These are phyloP conservation scores for Pythium utonaiense DNA, from an alignment of 352 stramenopile species.

Conservation along the genomic window DNA sequence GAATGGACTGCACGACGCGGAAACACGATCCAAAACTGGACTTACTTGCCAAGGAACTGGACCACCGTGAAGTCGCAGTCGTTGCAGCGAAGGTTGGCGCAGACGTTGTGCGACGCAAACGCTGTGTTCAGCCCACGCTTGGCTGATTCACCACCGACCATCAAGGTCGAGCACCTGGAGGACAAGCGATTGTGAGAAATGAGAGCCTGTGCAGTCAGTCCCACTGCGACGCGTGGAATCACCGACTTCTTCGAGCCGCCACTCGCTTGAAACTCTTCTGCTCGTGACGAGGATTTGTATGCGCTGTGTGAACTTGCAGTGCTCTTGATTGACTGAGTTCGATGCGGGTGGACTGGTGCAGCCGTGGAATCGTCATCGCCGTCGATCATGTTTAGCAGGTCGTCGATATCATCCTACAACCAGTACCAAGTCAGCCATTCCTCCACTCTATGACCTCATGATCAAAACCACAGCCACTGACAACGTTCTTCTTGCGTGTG, in stretches of 20 bases:
- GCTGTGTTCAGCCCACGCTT: constrained; percentile 61
- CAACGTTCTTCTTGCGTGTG: constrained; percentile 14
- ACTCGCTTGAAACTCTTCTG: constrained; percentile 27
- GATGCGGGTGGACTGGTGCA: constrained; percentile 28
- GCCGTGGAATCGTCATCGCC: constrained; percentile 34
- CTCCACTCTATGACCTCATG: not conserved
- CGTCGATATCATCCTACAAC: constrained; percentile 58
- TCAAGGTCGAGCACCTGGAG: constrained; percentile 47
- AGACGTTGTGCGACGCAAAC: constrained; percentile 53
- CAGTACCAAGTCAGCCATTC: not conserved
- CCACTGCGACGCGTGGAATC: not conserved
- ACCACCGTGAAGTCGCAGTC: constrained; percentile 81
- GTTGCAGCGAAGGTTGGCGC: constrained; percentile 75
- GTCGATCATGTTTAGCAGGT: constrained; percentile 64
- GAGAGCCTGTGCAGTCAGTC: too few species aligned
- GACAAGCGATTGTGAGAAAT: not conserved
- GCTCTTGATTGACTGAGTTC: constrained; percentile 3
- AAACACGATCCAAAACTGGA: constrained; percentile 3
- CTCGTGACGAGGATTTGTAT: constrained; percentile 20
- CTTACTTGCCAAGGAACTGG: constrained; percentile 68
- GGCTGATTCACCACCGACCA: constrained; percentile 47
- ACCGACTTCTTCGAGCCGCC: constrained; percentile 57
- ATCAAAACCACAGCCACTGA: not conserved
- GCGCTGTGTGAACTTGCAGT: too few species aligned
- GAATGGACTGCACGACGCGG: too few species aligned